A percentile compares a stretch with the other conserved stretches of the same genome.
Evolutionary conservation across 768 basidiomycete genomes (phyloP).

Genomic region (Podaxis sp.): DNA sequence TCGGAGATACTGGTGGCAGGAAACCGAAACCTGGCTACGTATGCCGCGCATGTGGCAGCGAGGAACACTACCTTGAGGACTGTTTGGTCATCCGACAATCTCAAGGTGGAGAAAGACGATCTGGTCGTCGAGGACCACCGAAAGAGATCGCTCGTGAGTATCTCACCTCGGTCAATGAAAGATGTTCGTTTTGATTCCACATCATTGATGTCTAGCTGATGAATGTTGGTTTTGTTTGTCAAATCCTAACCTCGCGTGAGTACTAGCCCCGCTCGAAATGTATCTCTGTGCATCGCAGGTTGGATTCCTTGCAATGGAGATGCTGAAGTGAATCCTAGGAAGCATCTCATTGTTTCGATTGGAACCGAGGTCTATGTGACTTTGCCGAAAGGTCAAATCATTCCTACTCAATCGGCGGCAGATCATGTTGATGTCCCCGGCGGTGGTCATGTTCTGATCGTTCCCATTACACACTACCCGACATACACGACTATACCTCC

Average conservation of each 20-base stretch:
- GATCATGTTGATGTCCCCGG: constrained; percentile 72
- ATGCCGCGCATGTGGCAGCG: constrained; percentile 89
- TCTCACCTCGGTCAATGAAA: neutral
- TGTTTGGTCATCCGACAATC: constrained; percentile 70
- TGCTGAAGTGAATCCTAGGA: constrained; percentile 46
- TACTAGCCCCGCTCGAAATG: constrained; percentile 17
- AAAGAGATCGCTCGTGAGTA: constrained; percentile 82
- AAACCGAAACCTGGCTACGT: constrained; percentile 86
- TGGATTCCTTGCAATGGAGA: neutral
- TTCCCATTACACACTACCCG: constrained; percentile 92
- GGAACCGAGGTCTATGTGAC: constrained; percentile 94
- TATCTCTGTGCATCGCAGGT: neutral
- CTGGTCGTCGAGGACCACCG: constrained; percentile 52
- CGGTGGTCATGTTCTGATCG: constrained; percentile 93
- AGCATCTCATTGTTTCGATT: constrained; percentile 94
- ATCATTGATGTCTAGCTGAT: constrained; percentile 52
- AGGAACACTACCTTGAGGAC: constrained; percentile 83
- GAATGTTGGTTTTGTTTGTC: constrained; percentile 99
- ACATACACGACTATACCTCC: constrained; percentile 81
- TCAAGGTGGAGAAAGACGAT: constrained; percentile 36
- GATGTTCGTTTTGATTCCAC: neutral
- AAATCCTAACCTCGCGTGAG: constrained; percentile 86
- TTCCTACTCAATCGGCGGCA: constrained; percentile 68
- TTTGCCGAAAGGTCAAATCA: constrained; percentile 93
- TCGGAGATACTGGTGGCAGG: constrained; percentile 80